Base-by-base conservation (phyloP, 176 grass and related monocot genomes). In the Avena sativa region DNA sequence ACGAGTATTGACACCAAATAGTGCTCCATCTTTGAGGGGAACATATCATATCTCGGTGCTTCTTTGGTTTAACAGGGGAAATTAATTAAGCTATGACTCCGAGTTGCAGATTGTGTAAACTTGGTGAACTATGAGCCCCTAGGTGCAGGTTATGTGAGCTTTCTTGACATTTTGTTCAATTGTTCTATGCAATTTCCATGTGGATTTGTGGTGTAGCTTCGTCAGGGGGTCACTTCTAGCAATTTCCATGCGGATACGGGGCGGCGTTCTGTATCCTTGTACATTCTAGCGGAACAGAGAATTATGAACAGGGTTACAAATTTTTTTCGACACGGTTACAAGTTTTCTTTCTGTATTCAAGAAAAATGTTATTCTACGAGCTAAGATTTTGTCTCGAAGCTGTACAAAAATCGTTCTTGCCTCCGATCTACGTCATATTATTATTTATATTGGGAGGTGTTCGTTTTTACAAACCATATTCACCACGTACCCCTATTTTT, bases 1-100 rank as follows among this genome's bases (percentile, higher is more conserved):
- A 32, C 30, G 30, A 32, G 30, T 32, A 32, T 32, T 32, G 30
- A 32, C 30, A 32, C 30, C 30, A 32, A 34, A 38, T 79, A 71
- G 80, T 36, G 38, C 61, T 88, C 48, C 86, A 17, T 78, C 68
- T 85, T 8, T 51, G 50, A 19, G 49, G 40, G 16, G 40, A 70
- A 53, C 1, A 2, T 14, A 58, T 84, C 77, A 38, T 74, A 28
- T 59, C 85, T 74, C 13, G 74, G 32, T 82, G 78, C 78, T 36
- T 11, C 71, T 83, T 59, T n/a, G 58, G 74, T 49, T 79, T 74
- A 50, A 16, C 15, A 21, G 32, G 13, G 60, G 28, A 85, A 16
- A 17, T 52, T 10, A 16, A 17, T 52, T 10, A 30, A 85, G 20
- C 3, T 49, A 58, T 11, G 40, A 43, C 40, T 0, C 40, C 32